Evolutionary conservation across 352 stramenopile genomes (phyloP).

Genomic region (Elongisporangium prolatum): DNA sequence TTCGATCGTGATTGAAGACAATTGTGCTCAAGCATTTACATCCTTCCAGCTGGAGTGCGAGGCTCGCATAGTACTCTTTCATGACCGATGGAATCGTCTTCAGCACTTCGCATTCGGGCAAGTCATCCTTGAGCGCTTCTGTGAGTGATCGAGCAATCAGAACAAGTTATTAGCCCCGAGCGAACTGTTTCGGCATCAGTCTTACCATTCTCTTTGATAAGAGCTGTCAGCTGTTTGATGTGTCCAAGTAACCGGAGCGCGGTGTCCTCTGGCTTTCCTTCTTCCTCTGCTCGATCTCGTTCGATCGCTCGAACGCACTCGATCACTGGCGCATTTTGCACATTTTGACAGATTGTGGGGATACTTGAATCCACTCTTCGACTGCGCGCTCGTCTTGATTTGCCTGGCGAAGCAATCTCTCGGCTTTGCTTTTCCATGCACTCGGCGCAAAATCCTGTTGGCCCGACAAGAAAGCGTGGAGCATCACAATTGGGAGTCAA

Average conservation of each 20-base stretch:
- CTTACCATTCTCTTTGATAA: slow-evolving; percentile 45
- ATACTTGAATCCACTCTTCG: neutral
- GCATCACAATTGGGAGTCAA: slow-evolving; percentile 66
- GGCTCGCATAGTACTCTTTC: slow-evolving; percentile 38
- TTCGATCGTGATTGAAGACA: slow-evolving; percentile 73
- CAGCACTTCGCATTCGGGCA: slow-evolving; percentile 64
- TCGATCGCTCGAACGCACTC: neutral
- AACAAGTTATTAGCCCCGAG: slow-evolving; percentile 8
- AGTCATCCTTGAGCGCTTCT: slow-evolving; percentile 67
- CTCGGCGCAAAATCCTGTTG: slow-evolving; percentile 59
- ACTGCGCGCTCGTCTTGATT: neutral
- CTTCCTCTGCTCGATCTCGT: neutral
- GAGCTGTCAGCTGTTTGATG: slow-evolving; percentile 41
- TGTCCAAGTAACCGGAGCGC: slow-evolving; percentile 27
- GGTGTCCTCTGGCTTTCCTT: neutral
- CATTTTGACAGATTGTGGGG: neutral
- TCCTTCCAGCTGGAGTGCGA: slow-evolving; percentile 71
- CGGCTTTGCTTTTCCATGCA: slow-evolving; percentile 32
- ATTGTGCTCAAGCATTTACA: slow-evolving; percentile 72
- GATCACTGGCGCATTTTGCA: neutral
- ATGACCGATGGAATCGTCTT: slow-evolving; percentile 60
- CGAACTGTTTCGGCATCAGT: neutral
- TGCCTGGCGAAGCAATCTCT: slow-evolving; percentile 4
- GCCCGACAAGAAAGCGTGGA: slow-evolving; percentile 48
- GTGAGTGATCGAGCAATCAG: slow-evolving; percentile 3